Base-by-base conservation (phyloP, 495 filamentous ascomycete genomes). In the Talaromyces trachyspermus region DNA sequence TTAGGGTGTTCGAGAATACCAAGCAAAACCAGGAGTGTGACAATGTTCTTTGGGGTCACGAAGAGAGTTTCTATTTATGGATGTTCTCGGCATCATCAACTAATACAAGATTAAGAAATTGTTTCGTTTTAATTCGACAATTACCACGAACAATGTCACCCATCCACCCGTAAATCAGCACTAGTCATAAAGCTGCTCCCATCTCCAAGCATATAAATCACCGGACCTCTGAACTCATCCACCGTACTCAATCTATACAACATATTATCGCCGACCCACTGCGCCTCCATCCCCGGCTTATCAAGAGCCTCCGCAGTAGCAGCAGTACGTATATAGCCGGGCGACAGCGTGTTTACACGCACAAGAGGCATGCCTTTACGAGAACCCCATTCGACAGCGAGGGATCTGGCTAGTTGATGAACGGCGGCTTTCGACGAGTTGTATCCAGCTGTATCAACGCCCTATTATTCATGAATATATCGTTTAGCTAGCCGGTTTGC, bases 391-490 rank as follows among this genome's bases (percentile, higher is more conserved):
- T 85, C 81, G 61, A 79, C 80, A 1, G 81, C 81, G 26, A 85
- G 63, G 25, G 77, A 84, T n/a, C 80, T 71, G 2, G 71, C 71
- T 25, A 85, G 55, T 54, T 85, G 80, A 32, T 81, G 70, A 2
- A 86, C 77, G 2, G 80, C 80, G 0, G 83, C 80, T 50, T 85
- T 85, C 17, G 72, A 78, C 12, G 75, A 74, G 63, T 86, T 87
- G 69, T 85, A 85, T 2, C 79, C 79, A 0, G 79, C 71, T n/a
- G 71, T 75, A 11, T 77, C 67, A 12, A 85, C 58, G 1, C 80
- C 81, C 62, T 80, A 70, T 35, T 15, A 11, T 30, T 9, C 19
- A 41, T 52, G 18, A 52, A 5, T 15, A 12, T 18, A 15, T 4
- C 8, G 33, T 17, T 19, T 8, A 36, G 7, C 7, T 20, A n/a